Evolutionary conservation across 495 filamentous ascomycete species (phyloP).

Genomic region (Astrothelium subdiscretum): DNA sequence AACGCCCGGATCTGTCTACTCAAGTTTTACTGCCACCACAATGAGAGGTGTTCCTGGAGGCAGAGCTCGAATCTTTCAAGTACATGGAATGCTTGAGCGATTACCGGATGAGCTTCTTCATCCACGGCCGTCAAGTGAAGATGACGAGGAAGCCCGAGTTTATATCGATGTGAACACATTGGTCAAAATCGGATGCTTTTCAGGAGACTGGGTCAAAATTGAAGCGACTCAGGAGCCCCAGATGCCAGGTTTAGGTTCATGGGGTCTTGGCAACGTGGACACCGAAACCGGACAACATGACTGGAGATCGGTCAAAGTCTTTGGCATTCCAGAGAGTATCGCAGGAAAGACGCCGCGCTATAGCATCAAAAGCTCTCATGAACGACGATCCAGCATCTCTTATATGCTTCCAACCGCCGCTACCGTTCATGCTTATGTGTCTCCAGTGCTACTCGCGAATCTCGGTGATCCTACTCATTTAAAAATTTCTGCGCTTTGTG

Average conservation of each 20-base stretch:
- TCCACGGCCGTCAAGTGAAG: slow-evolving; percentile 70
- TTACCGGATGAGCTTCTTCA: slow-evolving; percentile 72
- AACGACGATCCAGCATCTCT: slow-evolving; percentile 43
- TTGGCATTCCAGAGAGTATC: slow-evolving; percentile 62
- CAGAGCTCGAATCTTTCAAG: slow-evolving; percentile 56
- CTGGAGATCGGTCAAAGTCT: slow-evolving; percentile 75
- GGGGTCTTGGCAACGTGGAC: slow-evolving; percentile 35
- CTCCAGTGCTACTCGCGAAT: slow-evolving; percentile 77
- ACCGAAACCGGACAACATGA: slow-evolving; percentile 37
- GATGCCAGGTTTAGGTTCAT: slow-evolving; percentile 25
- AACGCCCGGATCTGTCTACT: slow-evolving; percentile 76
- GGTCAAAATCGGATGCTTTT: slow-evolving; percentile 86
- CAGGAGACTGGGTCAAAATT: slow-evolving; percentile 91
- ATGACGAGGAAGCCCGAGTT: slow-evolving; percentile 75
- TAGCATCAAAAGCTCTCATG: slow-evolving; percentile 35
- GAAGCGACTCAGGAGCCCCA: slow-evolving; percentile 60
- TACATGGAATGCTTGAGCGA: slow-evolving; percentile 58
- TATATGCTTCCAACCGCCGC: slow-evolving; percentile 26
- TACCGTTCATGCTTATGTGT: slow-evolving; percentile 59
- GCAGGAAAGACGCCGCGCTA: slow-evolving; percentile 38
- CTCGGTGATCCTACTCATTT: slow-evolving; percentile 31
- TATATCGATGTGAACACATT: slow-evolving; percentile 80
- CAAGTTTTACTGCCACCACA: slow-evolving; percentile 68
- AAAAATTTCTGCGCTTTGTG: slow-evolving; percentile 20
- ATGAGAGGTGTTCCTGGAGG: slow-evolving; percentile 49